Evolutionary conservation across 352 stramenopile genomes (phyloP), one percentile per base, ranked within the genome.

Genomic region (Phytophthora litchii): DNA sequence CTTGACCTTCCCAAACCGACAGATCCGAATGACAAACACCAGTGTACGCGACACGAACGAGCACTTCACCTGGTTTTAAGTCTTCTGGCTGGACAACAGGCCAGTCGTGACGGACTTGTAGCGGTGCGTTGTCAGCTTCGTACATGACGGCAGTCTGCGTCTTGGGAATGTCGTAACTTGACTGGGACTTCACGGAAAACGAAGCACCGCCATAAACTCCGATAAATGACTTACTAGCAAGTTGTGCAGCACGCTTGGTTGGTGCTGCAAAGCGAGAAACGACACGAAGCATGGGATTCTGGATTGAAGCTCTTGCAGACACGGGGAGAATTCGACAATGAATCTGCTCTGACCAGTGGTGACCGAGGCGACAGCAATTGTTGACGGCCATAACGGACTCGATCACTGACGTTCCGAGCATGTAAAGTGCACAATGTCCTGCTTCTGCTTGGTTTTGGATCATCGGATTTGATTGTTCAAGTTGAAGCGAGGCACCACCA

Each of bases 21-120:
- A 81, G 48, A 41, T 83, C 76, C 14, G 76, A 80, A 50, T 79
- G 72, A 36, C 76, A 86, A 10, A 86, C 76, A 23, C 76, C 76
- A 1, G 54, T 78, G 64, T 80, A 83, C 1, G 76, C 76, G 8
- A 86, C 58, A 8, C 72, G 76, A 27, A 86, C 67, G 9, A 86
- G 67, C 60, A 86, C 70, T 42, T 86, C 60, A 2, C 75, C 75
- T 0, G 72, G 20, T 47, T 76, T 70, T 44, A 85, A 70, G 21
- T 80, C 70, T 19, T 76, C 31, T 0, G 70, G 70, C 45, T 86
- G 76, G 3, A 65, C 58, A 6, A 86, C 76, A 7, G 72, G 76
- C 70, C 72, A 83, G 65, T 83, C 64, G 20, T 68, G 48, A 43
- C 70, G 70, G 20, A 86, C 72, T 46, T 82, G 76, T 0, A 86